Evolutionary conservation across 768 basidiomycete species (phyloP).

Genomic region (Harrya chromipes): DNA sequence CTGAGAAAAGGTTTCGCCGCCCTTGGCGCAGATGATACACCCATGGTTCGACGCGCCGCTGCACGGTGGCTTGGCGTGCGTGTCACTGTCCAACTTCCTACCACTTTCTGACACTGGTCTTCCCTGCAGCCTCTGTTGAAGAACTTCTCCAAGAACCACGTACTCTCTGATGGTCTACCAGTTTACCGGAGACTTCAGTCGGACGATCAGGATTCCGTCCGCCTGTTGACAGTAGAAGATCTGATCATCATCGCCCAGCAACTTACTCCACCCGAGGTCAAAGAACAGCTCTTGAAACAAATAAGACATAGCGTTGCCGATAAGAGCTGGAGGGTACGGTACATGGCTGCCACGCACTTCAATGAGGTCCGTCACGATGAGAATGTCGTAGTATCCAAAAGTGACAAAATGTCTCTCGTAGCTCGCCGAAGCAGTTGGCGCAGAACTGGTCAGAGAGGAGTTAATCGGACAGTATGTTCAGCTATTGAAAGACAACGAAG

Average conservation of each 20-base stretch:
- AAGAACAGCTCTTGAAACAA: slow-evolving; percentile 84
- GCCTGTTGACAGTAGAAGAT: slow-evolving; percentile 92
- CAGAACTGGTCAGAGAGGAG: slow-evolving; percentile 90
- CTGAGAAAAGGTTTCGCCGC: slow-evolving; percentile 80
- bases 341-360: slow-evolving; percentile 98
- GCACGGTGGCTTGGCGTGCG: slow-evolving; percentile 95
- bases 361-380: slow-evolving; percentile 63
- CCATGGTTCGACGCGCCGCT: slow-evolving; percentile 96
- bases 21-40: slow-evolving; percentile 91
- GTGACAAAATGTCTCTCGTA: slow-evolving; percentile 27
- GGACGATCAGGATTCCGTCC: slow-evolving; percentile 98
- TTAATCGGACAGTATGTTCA: slow-evolving; percentile 90
- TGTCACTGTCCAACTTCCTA: slow-evolving; percentile 16
- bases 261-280: slow-evolving; percentile 83
- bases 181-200: slow-evolving; percentile 91
- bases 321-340: slow-evolving; percentile 98
- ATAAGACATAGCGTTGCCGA: slow-evolving; percentile 86
- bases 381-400: background rate
- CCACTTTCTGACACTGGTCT: slow-evolving; percentile 11
- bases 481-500: slow-evolving; percentile 96
- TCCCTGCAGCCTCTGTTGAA: slow-evolving; percentile 68
- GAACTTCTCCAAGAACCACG: slow-evolving; percentile 73
- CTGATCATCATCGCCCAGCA: slow-evolving; percentile 89
- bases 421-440: slow-evolving; percentile 90
- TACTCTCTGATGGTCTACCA: slow-evolving; percentile 83